A percentile compares a stretch with the other conserved stretches of the same genome.
phyloP scores from a whole-genome alignment of 257 asterid species.

The Solanum stenotomum region DNA sequence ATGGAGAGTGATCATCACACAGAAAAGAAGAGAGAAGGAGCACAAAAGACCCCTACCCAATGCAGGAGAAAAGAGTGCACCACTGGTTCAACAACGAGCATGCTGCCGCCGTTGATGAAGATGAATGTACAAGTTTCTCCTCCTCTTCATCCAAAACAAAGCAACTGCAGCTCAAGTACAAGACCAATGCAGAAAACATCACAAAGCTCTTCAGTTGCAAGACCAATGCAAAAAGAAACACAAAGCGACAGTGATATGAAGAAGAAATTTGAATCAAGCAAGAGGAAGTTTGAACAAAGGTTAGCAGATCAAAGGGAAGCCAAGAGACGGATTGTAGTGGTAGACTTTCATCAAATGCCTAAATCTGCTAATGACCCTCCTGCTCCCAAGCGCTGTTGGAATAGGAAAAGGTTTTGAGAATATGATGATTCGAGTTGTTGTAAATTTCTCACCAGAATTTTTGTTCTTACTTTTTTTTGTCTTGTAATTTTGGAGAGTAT shows the following conservation, averaged over 20 bases:
- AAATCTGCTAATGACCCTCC: not conserved
- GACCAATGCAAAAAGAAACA: too few species aligned
- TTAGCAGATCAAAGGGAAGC: not conserved
- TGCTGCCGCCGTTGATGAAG: too few species aligned
- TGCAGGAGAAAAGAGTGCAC: too few species aligned
- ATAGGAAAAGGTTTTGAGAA: not conserved
- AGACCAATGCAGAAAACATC: too few species aligned
- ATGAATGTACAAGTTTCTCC: too few species aligned
- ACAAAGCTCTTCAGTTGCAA: too few species aligned
- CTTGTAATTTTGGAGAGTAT: not conserved
- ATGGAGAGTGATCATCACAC: too few species aligned
- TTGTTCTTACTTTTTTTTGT: not conserved
- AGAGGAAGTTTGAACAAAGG: not conserved
- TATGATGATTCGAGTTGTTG: not conserved
- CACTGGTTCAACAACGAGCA: too few species aligned
- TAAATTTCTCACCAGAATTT: not conserved
- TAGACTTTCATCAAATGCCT: not conserved
- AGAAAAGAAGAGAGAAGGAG: not conserved
- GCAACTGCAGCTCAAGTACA: too few species aligned
- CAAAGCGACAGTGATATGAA: not conserved
- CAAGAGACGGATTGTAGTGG: not conserved
- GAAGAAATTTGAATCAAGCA: not conserved
- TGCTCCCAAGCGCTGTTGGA: not conserved
- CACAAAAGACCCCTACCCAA: not conserved
- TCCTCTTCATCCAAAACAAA: too few species aligned